Evolutionary conservation across 2,329 filamentous ascomycete species (phyloP).

Genomic region (Penicillium sclerotiorum): DNA sequence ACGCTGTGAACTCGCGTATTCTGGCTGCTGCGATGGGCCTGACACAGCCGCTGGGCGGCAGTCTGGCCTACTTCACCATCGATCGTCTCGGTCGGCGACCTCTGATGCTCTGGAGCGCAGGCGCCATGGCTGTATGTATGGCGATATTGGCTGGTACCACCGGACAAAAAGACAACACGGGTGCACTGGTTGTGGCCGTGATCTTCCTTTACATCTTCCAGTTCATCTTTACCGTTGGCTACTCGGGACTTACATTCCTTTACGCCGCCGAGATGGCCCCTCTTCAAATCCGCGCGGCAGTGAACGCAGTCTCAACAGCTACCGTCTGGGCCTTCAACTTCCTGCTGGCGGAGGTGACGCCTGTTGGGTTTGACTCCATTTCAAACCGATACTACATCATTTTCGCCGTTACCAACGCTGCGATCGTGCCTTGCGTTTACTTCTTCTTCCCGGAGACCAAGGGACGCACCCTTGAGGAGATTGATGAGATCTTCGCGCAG

Average conservation of each 20-base stretch:
- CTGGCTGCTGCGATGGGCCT: conserved; percentile 34
- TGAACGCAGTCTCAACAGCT: conserved; percentile 51
- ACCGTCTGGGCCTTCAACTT: conserved; percentile 45
- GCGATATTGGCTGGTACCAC: conserved; percentile 54
- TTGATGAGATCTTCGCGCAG: conserved; percentile 43
- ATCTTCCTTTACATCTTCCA: conserved; percentile 64
- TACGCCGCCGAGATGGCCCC: conserved; percentile 62
- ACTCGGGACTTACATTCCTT: conserved; percentile 62
- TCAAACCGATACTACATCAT: conserved; percentile 52
- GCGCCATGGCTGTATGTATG: conserved; percentile 33
- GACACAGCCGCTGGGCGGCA: conserved; percentile 41
- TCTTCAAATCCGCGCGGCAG: conserved; percentile 46
- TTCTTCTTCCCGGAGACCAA: conserved; percentile 45
- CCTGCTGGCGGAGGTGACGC: conserved; percentile 41
- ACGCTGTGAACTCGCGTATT: conserved; percentile 27
- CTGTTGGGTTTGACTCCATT: conserved; percentile 47
- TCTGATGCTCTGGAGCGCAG: conserved; percentile 39
- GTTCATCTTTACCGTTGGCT: conserved; percentile 62
- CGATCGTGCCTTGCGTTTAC: conserved; percentile 37
- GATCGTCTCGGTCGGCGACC: conserved; percentile 44
- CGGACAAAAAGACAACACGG: conserved; percentile 45
- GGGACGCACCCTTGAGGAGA: conserved; percentile 42
- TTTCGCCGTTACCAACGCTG: conserved; percentile 45
- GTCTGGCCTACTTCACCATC: conserved; percentile 51
- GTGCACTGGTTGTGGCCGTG: conserved; percentile 55